Conservation (phyloP, 108 stramenopile species). For the Craspedostauros australis region DNA sequence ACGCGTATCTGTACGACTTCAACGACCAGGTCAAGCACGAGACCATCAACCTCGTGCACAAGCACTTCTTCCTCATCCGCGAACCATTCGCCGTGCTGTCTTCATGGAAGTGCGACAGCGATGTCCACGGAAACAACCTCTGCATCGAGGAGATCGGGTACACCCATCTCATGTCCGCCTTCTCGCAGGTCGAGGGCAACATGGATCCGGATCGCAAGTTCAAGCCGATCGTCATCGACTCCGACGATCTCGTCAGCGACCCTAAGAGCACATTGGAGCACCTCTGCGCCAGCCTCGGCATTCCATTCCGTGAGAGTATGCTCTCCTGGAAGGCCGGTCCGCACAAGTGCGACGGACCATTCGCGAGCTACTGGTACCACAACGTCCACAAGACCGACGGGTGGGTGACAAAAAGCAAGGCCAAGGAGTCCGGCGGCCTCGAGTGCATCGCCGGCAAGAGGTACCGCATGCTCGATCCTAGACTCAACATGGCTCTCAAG, state of each 20-base stretch:
- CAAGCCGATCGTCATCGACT: constrained; percentile 57
- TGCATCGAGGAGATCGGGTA: constrained; percentile 81
- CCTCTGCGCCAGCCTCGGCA: constrained; percentile 47
- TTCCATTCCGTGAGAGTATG: constrained; percentile 68
- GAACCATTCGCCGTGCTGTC: constrained; percentile 59
- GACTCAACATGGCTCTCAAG: constrained; percentile 48
- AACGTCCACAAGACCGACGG: constrained; percentile 73
- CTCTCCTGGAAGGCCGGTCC: constrained; percentile 54
- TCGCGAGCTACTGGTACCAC: constrained; percentile 81
- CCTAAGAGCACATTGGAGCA: constrained; percentile 38
- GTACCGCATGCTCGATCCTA: constrained; percentile 56
- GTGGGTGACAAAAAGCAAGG: constrained; percentile 39
- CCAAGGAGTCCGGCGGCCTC: constrained; percentile 5
- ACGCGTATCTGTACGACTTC: constrained; percentile 58
- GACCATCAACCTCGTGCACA: constrained; percentile 36
- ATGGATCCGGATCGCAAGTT: constrained; percentile 1
- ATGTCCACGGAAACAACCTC: constrained; percentile 53
- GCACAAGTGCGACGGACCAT: constrained; percentile 77
- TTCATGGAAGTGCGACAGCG: constrained; percentile 52
- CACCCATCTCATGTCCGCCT: constrained; percentile 57
- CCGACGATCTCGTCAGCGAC: constrained; percentile 69
- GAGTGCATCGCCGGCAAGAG: constrained; percentile 12
- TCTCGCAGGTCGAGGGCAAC: constrained; percentile 44
- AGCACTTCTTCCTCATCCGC: constrained; percentile 62
- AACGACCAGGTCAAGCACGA: constrained; percentile 40